Conservation (phyloP, 2,329 filamentous ascomycete species). For the Myotisia sp. region DNA sequence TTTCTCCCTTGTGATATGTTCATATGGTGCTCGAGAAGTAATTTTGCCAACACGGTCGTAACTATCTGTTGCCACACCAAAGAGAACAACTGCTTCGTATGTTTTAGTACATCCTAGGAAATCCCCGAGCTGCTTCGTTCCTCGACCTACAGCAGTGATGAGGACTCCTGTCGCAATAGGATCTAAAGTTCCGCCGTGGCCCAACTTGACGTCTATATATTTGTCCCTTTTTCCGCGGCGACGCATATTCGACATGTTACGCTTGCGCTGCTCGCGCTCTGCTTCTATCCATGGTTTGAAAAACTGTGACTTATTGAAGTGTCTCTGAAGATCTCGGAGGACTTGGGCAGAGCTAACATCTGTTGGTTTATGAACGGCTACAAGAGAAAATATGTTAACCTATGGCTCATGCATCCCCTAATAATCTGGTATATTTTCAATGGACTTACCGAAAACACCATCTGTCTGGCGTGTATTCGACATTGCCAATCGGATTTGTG, state of each 20-base stretch:
- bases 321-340: slow-evolving; percentile 69
- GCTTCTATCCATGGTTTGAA: slow-evolving; percentile 65
- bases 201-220: slow-evolving; percentile 69
- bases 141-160: slow-evolving; percentile 72
- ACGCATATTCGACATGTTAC: slow-evolving; percentile 43
- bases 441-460: too few relatives aligned
- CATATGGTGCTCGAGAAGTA: slow-evolving; percentile 58
- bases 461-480: neutral
- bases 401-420: too few relatives aligned
- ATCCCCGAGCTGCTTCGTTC: slow-evolving; percentile 64
- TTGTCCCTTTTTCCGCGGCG: slow-evolving; percentile 48
- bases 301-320: slow-evolving; percentile 65
- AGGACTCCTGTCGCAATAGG: slow-evolving; percentile 87
- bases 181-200: slow-evolving; percentile 90
- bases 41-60: slow-evolving; percentile 82
- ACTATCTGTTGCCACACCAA: slow-evolving; percentile 82
- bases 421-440: too few relatives aligned
- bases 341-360: slow-evolving; percentile 80
- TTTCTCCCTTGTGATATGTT: slow-evolving; percentile 62
- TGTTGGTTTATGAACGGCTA: slow-evolving; percentile 86
- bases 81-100: slow-evolving; percentile 79
- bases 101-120: slow-evolving; percentile 85
- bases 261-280: slow-evolving; percentile 42
- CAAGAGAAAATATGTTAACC: neutral
- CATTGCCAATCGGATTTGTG: slow-evolving; percentile 11